Evolutionary conservation across 2,329 filamentous ascomycete genomes (phyloP).

Genomic region (Colletotrichum karsti): DNA sequence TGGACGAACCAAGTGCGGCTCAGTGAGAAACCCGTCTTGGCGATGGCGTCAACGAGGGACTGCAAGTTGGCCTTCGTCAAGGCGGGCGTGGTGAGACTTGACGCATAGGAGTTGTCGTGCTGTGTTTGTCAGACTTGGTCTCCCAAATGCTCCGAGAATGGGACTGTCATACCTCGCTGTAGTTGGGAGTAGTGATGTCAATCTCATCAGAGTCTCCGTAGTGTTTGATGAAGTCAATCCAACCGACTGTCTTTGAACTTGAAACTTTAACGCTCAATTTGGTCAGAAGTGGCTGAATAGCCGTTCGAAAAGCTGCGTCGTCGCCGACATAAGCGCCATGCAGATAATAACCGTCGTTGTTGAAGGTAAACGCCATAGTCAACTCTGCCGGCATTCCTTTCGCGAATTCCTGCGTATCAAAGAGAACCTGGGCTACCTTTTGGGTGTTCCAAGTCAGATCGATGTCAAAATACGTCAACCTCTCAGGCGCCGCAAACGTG

Average conservation of each 20-base stretch:
- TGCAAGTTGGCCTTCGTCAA: slow-evolving; percentile 33
- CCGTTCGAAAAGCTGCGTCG: neutral
- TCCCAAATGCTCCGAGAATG: no score
- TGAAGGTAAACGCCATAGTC: slow-evolving; percentile 32
- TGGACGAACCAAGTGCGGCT: slow-evolving; percentile 42
- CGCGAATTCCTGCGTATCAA: slow-evolving; percentile 3
- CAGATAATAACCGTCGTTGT: slow-evolving; percentile 12
- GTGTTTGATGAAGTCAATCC: slow-evolving; percentile 17
- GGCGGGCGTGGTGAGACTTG: slow-evolving; percentile 37
- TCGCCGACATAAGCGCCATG: slow-evolving; percentile 5
- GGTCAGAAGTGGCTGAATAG: neutral
- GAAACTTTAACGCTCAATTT: slow-evolving; percentile 1
- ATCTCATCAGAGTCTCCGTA: neutral
- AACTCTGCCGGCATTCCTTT: slow-evolving; percentile 33
- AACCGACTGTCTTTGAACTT: slow-evolving; percentile 11
- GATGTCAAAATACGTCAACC: slow-evolving; percentile 36
- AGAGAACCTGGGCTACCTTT: neutral
- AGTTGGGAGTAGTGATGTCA: slow-evolving; percentile 4
- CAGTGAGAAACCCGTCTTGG: slow-evolving; percentile 27
- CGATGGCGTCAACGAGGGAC: slow-evolving; percentile 32
- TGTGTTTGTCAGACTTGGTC: slow-evolving; percentile 14
- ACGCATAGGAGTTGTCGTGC: slow-evolving; percentile 40
- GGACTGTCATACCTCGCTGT: slow-evolving; percentile 21
- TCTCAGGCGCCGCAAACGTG: slow-evolving; percentile 45
- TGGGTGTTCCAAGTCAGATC: neutral